Conservation (phyloP, 352 stramenopile species). For the Globisporangium viniferum region DNA sequence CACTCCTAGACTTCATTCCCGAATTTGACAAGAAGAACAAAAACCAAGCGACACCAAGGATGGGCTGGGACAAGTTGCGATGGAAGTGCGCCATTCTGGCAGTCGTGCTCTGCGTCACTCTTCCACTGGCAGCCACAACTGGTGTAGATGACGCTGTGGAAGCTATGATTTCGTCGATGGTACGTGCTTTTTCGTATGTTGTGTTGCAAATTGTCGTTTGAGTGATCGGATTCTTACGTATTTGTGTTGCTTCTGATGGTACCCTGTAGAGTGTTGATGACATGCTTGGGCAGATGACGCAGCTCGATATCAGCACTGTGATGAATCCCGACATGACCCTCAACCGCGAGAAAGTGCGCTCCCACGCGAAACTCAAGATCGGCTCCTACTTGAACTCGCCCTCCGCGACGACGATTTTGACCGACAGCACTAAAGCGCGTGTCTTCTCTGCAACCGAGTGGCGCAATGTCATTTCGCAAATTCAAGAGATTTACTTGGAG, state of each 20-base stretch:
- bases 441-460: conserved; percentile 66
- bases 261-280: conserved; percentile 25
- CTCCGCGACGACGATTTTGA: conserved; percentile 30
- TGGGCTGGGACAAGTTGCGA: neutral
- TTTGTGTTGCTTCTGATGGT: neutral
- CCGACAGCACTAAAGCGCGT: conserved; percentile 19
- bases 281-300: conserved; percentile 89
- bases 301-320: conserved; percentile 87
- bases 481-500: conserved; percentile 74
- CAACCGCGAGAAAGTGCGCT: conserved; percentile 54
- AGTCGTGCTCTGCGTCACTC: neutral
- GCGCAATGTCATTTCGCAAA: conserved; percentile 60
- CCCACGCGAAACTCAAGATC: conserved; percentile 76
- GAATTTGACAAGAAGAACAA: neutral
- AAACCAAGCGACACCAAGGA: conserved; percentile 2
- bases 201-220: neutral
- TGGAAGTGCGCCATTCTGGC: conserved; percentile 1
- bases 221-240: neutral
- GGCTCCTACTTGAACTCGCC: conserved; percentile 90
- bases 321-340: conserved; percentile 60
- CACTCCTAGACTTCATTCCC: neutral
- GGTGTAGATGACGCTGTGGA: neutral
- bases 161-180: conserved; percentile 14
- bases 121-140: neutral
- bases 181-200: neutral